Percentiles rank a stretch among this genome's conserved stretches.
These are phyloP conservation scores for Schoenoplectus triqueter DNA, from an alignment of 202 grass and related monocot species.

Conservation along the genomic window DNA sequence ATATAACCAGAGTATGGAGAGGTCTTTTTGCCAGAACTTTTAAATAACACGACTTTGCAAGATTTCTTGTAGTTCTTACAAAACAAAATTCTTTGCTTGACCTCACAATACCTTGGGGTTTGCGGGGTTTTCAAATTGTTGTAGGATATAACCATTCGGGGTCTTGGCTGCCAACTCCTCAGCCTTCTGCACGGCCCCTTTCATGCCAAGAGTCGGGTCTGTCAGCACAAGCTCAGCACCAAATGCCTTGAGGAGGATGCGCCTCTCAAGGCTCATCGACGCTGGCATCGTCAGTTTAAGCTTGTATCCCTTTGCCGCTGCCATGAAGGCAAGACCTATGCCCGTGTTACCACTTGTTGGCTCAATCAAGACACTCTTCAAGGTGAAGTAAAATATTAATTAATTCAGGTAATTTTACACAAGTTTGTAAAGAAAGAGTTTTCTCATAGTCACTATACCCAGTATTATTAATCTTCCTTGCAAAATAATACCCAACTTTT, in stretches of 20 bases:
- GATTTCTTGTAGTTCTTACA: neutral
- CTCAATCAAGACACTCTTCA: conserved; percentile 75
- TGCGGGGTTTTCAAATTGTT: conserved; percentile 72
- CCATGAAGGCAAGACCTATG: conserved; percentile 71
- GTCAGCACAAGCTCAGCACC: conserved; percentile 71
- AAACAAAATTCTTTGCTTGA: neutral
- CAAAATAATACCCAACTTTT: neutral
- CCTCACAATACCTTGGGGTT: conserved; percentile 53
- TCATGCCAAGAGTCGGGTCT: conserved; percentile 62
- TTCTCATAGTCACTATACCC: neutral
- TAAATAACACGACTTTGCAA: neutral
- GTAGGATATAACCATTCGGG: conserved; percentile 66
- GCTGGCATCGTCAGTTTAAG: conserved; percentile 69
- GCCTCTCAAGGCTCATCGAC: conserved; percentile 69
- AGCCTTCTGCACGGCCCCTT: conserved; percentile 60
- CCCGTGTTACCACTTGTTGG: conserved; percentile 76
- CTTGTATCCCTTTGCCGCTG: conserved; percentile 70
- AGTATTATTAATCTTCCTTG: neutral
- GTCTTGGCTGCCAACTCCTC: conserved; percentile 64
- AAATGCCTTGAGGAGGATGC: conserved; percentile 64
- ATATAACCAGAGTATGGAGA: neutral
- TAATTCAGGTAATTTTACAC: neutral
- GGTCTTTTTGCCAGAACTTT: neutral
- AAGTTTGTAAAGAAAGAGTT: conserved; percentile 6
- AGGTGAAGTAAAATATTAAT: conserved; percentile 9